A percentile compares a stretch with the other conserved stretches of the same genome.
These are phyloP conservation scores for Sanchytrium tribonematis DNA, from an alignment of 371 early-diverging fungal genomes.

Conservation along the genomic window DNA sequence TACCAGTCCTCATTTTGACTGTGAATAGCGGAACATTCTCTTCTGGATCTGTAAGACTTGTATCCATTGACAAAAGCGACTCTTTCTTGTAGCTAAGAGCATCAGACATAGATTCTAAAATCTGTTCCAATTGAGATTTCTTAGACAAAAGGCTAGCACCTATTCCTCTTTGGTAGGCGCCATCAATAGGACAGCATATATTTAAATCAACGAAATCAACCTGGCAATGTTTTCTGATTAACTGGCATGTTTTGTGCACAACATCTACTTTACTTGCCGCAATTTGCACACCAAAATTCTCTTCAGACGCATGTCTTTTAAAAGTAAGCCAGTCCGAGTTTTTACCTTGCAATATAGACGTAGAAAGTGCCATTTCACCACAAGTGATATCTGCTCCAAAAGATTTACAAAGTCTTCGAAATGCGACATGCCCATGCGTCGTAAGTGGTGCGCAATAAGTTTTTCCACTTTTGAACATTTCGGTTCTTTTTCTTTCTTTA, in stretches of 20 bases:
- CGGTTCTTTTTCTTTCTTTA: conserved; percentile 14
- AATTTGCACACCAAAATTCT: conserved; percentile 69
- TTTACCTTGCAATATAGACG: conserved; percentile 20
- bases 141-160: conserved; percentile 52
- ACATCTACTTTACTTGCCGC: conserved; percentile 24
- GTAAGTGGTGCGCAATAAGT: conserved; percentile 85
- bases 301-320: conserved; percentile 55
- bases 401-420: conserved; percentile 65
- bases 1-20: conserved; percentile 66
- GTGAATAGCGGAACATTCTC: conserved; percentile 44
- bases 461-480: conserved; percentile 39
- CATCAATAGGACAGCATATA: conserved; percentile 80
- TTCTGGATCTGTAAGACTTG: conserved; percentile 7
- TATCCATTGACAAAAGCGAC: not conserved
- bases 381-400: conserved; percentile 88
- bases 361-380: conserved; percentile 65
- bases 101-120: conserved; percentile 7
- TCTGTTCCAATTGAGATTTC: conserved; percentile 32
- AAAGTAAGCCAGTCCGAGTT: conserved; percentile 60
- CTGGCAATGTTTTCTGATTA: conserved; percentile 26
- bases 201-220: conserved; percentile 87
- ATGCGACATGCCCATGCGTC: conserved; percentile 89
- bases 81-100: not conserved
- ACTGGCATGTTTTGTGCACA: conserved; percentile 32
- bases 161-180: conserved; percentile 44